Evolutionary conservation across 2,329 filamentous ascomycete genomes (phyloP), one percentile per base, ranked within the genome.

Genomic region (Zasmidium angulare): DNA sequence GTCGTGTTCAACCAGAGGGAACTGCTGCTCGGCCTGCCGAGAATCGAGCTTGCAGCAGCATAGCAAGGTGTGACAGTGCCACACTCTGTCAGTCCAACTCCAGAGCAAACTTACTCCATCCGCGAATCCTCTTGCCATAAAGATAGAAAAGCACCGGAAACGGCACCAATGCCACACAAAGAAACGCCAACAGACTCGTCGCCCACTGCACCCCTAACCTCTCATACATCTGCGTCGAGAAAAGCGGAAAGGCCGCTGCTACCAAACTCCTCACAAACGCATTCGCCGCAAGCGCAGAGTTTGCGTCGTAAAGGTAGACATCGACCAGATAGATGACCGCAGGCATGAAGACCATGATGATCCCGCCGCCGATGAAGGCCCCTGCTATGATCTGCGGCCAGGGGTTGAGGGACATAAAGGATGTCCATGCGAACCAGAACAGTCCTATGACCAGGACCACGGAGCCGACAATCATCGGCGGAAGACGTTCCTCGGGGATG

Each of bases 341-440:
- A 21, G 77, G 74, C 61, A 79, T 68, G 70, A 80, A 80, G 47
- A 80, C 76, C 64, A 80, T 69, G n/a, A 79, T 61, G 53, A 79
- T 74, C 21, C 78, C 69, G 20, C 56, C 43, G 10, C 79, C 79
- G 46, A 79, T 78, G 9, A 74, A 74, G 4, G 75, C 69, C 3
- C 77, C 75, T 1, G 75, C 70, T 2, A 79, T 59, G 22, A 79
- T 75, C 59, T 79, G 77, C 11, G 77, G 74, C 74, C 75, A 78
- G 2, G 68, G 60, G 21, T 55, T 71, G 11, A 87, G 74, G 4
- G 72, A 71, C 0, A 78, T 76, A 20, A 73, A 77, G 61, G 83
- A 84, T 0, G 86, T 88, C 86, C 86, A 89, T 1, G 85, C 86
- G 65, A 88, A 87, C 79, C 78, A 81, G 63, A 83, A 82, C 22